A percentile compares a stretch with the other conserved stretches of the same genome.
Conservation (phyloP, 2,329 filamentous ascomycete species). For the Coniochaeta sp. region DNA sequence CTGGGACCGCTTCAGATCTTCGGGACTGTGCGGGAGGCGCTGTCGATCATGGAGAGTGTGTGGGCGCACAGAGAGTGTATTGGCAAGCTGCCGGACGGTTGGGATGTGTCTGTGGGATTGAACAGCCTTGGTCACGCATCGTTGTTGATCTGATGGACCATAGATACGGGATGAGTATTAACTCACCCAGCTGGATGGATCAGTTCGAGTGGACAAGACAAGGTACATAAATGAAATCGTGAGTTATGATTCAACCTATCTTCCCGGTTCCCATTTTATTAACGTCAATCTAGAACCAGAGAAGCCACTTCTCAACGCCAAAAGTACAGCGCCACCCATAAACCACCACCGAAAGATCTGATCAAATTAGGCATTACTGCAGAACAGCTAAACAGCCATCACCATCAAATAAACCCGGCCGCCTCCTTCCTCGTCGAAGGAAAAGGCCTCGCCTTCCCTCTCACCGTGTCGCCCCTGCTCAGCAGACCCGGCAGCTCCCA, state of each 20-base stretch:
- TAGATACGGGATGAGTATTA: neutral
- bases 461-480: conserved; percentile 21
- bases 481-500: conserved; percentile 42
- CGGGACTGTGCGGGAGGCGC: conserved; percentile 34
- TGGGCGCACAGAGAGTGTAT: conserved; percentile 31
- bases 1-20: conserved; percentile 36
- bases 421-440: neutral
- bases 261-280: neutral
- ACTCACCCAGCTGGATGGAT: no score
- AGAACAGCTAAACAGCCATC: neutral
- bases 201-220: neutral
- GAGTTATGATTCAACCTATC: neutral
- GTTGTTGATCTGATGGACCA: conserved; percentile 14
- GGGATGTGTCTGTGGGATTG: conserved; percentile 36
- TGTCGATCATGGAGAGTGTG: conserved; percentile 37
- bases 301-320: neutral
- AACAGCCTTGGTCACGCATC: conserved; percentile 12
- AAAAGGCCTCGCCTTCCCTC: conserved; percentile 16
- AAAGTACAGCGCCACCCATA: neutral
- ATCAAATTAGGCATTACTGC: neutral
- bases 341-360: neutral
- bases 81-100: conserved; percentile 24
- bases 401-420: neutral
- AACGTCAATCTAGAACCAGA: neutral
- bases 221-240: neutral